Evolutionary conservation across 345 rosid genomes (phyloP).

Genomic region (Adansonia digitata): DNA sequence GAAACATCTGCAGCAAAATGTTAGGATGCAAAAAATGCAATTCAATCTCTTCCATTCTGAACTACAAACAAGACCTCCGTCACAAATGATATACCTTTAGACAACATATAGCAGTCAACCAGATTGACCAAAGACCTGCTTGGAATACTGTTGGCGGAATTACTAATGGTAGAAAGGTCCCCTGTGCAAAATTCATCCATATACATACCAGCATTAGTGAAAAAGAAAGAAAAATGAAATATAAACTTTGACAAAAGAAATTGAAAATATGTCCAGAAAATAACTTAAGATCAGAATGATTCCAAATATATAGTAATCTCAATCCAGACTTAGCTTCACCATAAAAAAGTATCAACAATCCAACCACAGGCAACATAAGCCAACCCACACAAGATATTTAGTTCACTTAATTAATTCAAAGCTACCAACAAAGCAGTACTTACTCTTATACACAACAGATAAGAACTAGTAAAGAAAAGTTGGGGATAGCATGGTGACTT

Average conservation of each 20-base stretch:
- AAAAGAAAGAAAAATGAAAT: not conserved
- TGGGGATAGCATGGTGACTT: not conserved
- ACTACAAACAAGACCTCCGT: constrained; percentile 17
- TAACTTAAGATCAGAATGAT: not conserved
- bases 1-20: constrained; percentile 63
- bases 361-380: not conserved
- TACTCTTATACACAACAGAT: not conserved
- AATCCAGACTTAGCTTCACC: not conserved
- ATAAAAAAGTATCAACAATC: not conserved
- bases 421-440: not conserved
- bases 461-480: not conserved
- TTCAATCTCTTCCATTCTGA: constrained; percentile 1
- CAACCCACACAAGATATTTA: not conserved
- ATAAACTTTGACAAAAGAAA: not conserved
- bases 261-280: not conserved
- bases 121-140: constrained; percentile 77
- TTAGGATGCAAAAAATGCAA: not conserved
- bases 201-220: not conserved
- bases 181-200: constrained; percentile 42
- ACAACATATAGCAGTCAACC: constrained; percentile 83
- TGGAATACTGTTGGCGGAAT: constrained; percentile 81
- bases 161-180: constrained; percentile 84
- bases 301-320: constrained; percentile 2
- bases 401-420: not conserved
- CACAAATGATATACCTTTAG: constrained; percentile 54